Percentiles rank a stretch among this genome's conserved stretches.
These are phyloP conservation scores for Gentiana dahurica DNA, from an alignment of 257 asterid genomes.

Conservation along the genomic window DNA sequence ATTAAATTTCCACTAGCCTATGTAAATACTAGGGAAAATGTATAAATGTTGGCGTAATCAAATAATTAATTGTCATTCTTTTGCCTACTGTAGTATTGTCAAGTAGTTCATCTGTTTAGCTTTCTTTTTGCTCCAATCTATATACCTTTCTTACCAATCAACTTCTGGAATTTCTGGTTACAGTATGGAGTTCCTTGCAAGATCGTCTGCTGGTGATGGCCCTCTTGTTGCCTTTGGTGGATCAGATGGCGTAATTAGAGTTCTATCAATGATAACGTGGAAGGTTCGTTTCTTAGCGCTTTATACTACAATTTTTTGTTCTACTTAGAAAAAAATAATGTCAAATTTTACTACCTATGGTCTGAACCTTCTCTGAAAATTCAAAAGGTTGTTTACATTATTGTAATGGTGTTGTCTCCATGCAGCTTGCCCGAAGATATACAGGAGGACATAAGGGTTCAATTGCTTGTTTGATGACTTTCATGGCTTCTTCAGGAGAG, in stretches of 20 bases:
- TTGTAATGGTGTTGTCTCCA: background rate
- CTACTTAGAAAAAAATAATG: background rate
- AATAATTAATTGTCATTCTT: too few species aligned
- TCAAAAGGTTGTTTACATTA: too few species aligned
- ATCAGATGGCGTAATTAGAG: slow-evolving; percentile 96
- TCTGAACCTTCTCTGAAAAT: too few species aligned
- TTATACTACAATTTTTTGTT: slow-evolving; percentile 9
- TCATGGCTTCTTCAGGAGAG: slow-evolving; percentile 92
- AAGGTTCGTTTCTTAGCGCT: slow-evolving; percentile 43
- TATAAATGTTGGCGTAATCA: too few species aligned
- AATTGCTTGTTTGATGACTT: slow-evolving; percentile 85
- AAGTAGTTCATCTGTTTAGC: too few species aligned
- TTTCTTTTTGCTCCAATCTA: too few species aligned
- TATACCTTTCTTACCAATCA: too few species aligned
- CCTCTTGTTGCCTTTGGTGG: slow-evolving; percentile 99
- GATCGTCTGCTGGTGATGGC: slow-evolving; percentile 66
- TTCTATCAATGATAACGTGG: slow-evolving; percentile 97
- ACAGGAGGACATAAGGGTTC: slow-evolving; percentile 98
- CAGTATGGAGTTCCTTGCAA: slow-evolving; percentile 89
- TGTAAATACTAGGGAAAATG: too few species aligned
- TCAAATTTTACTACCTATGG: too few species aligned
- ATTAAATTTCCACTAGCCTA: too few species aligned
- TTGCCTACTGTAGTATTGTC: too few species aligned
- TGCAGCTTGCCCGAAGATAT: slow-evolving; percentile 89
- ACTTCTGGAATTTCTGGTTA: slow-evolving; percentile 14